Percentiles rank a stretch among this genome's conserved stretches.
These are phyloP conservation scores for Glycine soja DNA, from an alignment of 306 rosid species.

Conservation along the genomic window DNA sequence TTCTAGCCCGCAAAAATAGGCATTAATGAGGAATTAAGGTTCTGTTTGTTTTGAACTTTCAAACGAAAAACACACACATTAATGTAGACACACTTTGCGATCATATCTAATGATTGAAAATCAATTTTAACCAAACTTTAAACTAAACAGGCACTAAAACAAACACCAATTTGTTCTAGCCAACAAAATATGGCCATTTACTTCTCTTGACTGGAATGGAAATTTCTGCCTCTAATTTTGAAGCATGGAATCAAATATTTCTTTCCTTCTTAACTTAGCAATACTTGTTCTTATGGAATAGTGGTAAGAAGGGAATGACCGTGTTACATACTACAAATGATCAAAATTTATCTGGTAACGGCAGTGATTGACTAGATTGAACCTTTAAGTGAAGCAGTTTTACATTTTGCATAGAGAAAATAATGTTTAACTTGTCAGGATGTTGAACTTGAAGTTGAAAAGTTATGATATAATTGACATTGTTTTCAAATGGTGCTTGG, in stretches of 20 bases:
- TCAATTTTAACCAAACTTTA: neutral
- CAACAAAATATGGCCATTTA: neutral
- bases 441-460: constrained; percentile 30
- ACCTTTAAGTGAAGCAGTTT: too few species aligned
- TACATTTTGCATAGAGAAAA: constrained; percentile 13
- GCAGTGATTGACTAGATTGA: neutral
- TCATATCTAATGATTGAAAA: neutral
- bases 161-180: constrained; percentile 9
- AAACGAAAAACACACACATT: neutral
- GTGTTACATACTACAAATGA: neutral
- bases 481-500: constrained; percentile 30
- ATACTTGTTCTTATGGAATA: neutral
- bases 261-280: neutral
- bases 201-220: constrained; percentile 4
- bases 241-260: neutral
- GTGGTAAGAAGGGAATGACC: constrained; percentile 11
- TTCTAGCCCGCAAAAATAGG: constrained; percentile 2
- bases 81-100: neutral
- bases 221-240: neutral
- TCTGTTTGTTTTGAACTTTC: neutral
- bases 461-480: constrained; percentile 39
- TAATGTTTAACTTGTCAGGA: constrained; percentile 35
- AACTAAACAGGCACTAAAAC: neutral
- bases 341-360: neutral
- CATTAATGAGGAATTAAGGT: neutral